Conservation (phyloP, 2,329 filamentous ascomycete species). For the Leptographium radiaticola region DNA sequence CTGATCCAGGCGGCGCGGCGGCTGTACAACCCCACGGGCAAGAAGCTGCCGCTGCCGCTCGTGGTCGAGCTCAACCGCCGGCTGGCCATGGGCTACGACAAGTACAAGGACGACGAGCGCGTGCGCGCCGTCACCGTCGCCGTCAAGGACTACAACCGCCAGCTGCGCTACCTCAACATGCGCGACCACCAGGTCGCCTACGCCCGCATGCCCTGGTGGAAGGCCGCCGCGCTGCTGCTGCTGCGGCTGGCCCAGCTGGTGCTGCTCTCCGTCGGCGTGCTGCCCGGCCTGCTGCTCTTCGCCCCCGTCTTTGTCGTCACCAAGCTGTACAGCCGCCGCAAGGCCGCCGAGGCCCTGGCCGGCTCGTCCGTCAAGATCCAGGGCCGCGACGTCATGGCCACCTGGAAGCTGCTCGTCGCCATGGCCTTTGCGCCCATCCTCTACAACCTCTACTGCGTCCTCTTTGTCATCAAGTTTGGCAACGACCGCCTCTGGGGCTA, state of each 20-base stretch:
- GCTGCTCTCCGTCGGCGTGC: slow-evolving; percentile 63
- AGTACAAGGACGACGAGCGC: slow-evolving; percentile 81
- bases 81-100: slow-evolving; percentile 79
- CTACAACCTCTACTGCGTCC: slow-evolving; percentile 67
- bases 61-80: slow-evolving; percentile 90
- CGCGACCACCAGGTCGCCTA: slow-evolving; percentile 93
- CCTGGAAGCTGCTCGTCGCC: slow-evolving; percentile 87
- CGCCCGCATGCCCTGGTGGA: slow-evolving; percentile 65
- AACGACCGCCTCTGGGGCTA: slow-evolving; percentile 72
- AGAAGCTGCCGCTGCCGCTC: slow-evolving; percentile 81
- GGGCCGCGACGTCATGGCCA: slow-evolving; percentile 80
- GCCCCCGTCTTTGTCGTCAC: slow-evolving; percentile 76
- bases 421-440: slow-evolving; percentile 70
- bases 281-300: slow-evolving; percentile 81
- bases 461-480: slow-evolving; percentile 66
- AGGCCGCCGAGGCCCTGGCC: slow-evolving; percentile 71
- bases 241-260: slow-evolving; percentile 69
- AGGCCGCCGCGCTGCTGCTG: slow-evolving; percentile 62
- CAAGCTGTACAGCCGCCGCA: slow-evolving; percentile 68
- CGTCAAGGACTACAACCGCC: slow-evolving; percentile 75
- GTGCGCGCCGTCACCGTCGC: slow-evolving; percentile 63
- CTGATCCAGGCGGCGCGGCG: slow-evolving; percentile 87
- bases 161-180: slow-evolving; percentile 73
- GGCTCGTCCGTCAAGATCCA: slow-evolving; percentile 82
- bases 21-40: slow-evolving; percentile 87